Percentiles rank a stretch among this genome's conserved stretches.
phyloP scores from a whole-genome alignment of 2,329 filamentous ascomycete species.

The Colletotrichum abscissum region DNA sequence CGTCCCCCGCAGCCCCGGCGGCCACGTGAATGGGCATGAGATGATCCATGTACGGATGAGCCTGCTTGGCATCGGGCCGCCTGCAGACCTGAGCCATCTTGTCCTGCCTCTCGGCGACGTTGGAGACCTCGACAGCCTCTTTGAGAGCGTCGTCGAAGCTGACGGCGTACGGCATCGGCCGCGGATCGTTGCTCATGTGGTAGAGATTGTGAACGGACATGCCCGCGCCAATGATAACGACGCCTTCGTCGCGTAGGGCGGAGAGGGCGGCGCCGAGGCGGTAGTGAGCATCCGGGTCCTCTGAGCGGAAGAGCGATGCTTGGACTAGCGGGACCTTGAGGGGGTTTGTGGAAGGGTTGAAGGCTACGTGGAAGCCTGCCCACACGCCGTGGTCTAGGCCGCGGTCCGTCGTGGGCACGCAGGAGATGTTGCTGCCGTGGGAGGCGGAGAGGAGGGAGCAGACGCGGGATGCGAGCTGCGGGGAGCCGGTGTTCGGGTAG shows the following conservation, averaged over 20 bases:
- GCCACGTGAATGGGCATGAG: conserved; percentile 60
- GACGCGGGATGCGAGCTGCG: conserved; percentile 68
- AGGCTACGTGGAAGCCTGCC: conserved; percentile 74
- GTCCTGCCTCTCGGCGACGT: conserved; percentile 49
- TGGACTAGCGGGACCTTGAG: conserved; percentile 77
- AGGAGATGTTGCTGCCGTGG: conserved; percentile 64
- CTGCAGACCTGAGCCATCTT: conserved; percentile 52
- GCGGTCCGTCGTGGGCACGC: conserved; percentile 64
- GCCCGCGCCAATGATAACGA: conserved; percentile 77
- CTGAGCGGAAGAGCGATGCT: conserved; percentile 74
- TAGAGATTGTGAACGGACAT: conserved; percentile 81
- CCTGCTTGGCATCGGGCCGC: conserved; percentile 57
- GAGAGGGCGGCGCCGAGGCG: conserved; percentile 74
- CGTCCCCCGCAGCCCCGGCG: conserved; percentile 57
- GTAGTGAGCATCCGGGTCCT: conserved; percentile 75
- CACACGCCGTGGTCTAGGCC: conserved; percentile 83
- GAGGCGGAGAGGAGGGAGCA: conserved; percentile 61
- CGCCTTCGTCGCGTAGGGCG: conserved; percentile 72
- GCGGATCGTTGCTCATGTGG: conserved; percentile 57
- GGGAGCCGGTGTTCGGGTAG: conserved; percentile 73
- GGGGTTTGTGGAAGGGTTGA: conserved; percentile 70
- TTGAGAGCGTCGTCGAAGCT: conserved; percentile 71
- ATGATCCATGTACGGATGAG: conserved; percentile 62
- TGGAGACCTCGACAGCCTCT: conserved; percentile 50
- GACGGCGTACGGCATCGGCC: conserved; percentile 65